These are phyloP conservation scores for Scheffersomyces segobiensis DNA, from an alignment of 1,139 yeast genomes.

Conservation along the genomic window DNA sequence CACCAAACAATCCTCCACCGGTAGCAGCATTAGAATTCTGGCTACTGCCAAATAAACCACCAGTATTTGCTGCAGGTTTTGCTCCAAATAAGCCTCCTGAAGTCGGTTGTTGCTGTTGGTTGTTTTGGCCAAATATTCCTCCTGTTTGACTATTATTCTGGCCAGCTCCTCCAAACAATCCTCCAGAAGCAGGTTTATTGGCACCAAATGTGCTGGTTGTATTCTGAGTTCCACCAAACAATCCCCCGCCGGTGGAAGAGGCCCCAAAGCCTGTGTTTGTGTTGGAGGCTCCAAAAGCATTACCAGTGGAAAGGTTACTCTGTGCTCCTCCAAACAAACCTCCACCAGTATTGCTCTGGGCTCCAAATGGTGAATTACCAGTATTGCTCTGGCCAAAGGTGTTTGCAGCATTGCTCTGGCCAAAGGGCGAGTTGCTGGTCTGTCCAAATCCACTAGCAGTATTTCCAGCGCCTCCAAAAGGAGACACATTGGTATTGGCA, in stretches of 20 bases:
- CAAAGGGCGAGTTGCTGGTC: slow-evolving; percentile 14
- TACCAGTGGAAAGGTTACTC: slow-evolving; percentile 8
- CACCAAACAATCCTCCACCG: slow-evolving; percentile 32
- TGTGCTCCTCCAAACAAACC: slow-evolving; percentile 24
- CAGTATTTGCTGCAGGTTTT: slow-evolving; percentile 14
- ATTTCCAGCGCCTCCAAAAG: slow-evolving; percentile 28
- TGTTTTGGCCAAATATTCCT: slow-evolving; percentile 28
- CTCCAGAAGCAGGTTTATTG: slow-evolving; percentile 23
- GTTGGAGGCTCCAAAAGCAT: slow-evolving; percentile 15
- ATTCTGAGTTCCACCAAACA: slow-evolving; percentile 22
- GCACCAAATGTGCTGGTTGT: slow-evolving; percentile 9
- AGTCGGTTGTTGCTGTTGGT: slow-evolving; percentile 10
- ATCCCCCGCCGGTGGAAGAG: slow-evolving; percentile 18
- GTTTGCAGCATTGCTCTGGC: slow-evolving; percentile 8
- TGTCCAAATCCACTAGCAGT: slow-evolving; percentile 21
- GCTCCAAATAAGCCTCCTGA: slow-evolving; percentile 22
- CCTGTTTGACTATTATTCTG: slow-evolving; percentile 14
- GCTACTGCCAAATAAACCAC: slow-evolving; percentile 14
- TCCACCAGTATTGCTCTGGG: slow-evolving; percentile 13
- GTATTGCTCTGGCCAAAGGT: slow-evolving; percentile 10
- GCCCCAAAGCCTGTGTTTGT: slow-evolving; percentile 10
- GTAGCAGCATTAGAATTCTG: slow-evolving; percentile 6
- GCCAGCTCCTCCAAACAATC: slow-evolving; percentile 29
- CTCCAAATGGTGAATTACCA: slow-evolving; percentile 17
- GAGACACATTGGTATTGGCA: slow-evolving; percentile 23